Base-by-base conservation (phyloP, 2,329 filamentous ascomycete species). In the Exophiala oligosperma region DNA sequence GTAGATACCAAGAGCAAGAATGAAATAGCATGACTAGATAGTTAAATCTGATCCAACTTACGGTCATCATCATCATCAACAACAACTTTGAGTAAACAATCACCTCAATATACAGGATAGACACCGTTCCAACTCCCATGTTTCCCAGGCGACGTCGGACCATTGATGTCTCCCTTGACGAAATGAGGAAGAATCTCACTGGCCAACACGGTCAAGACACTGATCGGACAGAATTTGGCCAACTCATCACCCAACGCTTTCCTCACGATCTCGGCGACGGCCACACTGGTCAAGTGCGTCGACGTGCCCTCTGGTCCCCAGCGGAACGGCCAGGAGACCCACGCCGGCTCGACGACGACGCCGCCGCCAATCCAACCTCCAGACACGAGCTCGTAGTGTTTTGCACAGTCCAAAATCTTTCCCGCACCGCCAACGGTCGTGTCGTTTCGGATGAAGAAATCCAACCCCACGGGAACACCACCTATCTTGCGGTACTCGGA, bases 381-480 rank as follows among this genome's bases (percentile, higher is more conserved):
- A 5, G 52, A 52, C 14, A 59, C 47, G 43, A 59, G 52, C 28
- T 59, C 57, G 24, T 56, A 59, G 14, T 54, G 47, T 49, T 59
- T 52, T 21, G 57, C 40, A 29, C 57, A 59, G 32, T 59, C 57
- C n/a, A 59, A 21, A 41, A 50, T 52, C 14, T 49, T 43, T 24
- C 57, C 54, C 12, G 48, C 21, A 12, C 51, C 47, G 17, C 17
- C 17, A 1, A 17, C 17, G 9, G 52, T 9, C 32, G 32, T 55
- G 41, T 59, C 57, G 26, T 59, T 59, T 38, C 57, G 57, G n/a
- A 59, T 35, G 52, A 55, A 59, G 32, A 59, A 56, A 26, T 55
- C 57, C 26, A 59, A 26, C 0, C 57, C 57, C 3, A 52, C 57
- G 6, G 57, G 57, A n/a, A 59, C 52, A n/a, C 57, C 57, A 17